Conservation (phyloP, 306 rosid genomes). For the Sicyos edulis region DNA sequence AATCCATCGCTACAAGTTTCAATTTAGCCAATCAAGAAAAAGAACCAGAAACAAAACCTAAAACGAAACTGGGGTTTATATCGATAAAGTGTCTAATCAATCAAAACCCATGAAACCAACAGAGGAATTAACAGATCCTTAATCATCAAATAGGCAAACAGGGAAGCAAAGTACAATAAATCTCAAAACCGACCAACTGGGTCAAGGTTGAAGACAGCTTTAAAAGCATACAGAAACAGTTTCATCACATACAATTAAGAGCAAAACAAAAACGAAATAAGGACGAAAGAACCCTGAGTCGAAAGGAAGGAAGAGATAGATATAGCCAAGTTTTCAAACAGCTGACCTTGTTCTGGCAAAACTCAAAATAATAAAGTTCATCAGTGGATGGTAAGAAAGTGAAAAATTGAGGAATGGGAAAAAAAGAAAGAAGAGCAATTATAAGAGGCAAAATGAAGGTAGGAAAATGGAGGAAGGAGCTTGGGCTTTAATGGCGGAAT, state of each 20-base stretch:
- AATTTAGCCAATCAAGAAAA: slow-evolving; percentile 20
- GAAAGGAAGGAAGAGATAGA: slow-evolving; percentile 8
- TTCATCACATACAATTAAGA: slow-evolving; percentile 1
- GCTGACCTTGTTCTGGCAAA: slow-evolving; percentile 21
- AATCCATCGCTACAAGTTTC: slow-evolving; percentile 32
- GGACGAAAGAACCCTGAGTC: slow-evolving; percentile 11
- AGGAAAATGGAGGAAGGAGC: slow-evolving; percentile 7
- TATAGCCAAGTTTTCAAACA: background rate
- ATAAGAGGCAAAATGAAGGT: background rate
- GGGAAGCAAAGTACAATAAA: slow-evolving; percentile 20
- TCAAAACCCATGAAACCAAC: slow-evolving; percentile 22
- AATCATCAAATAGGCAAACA: slow-evolving; percentile 21
- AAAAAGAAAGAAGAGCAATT: background rate
- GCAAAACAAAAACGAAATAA: background rate
- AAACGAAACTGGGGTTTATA: slow-evolving; percentile 20
- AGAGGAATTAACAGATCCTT: slow-evolving; percentile 1
- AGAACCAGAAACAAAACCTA: slow-evolving; percentile 1
- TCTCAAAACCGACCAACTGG: slow-evolving; percentile 23
- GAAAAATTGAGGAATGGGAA: background rate
- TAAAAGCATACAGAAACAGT: slow-evolving; percentile 23
- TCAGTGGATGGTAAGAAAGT: background rate
- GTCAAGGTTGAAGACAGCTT: slow-evolving; percentile 32
- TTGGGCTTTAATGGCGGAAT: slow-evolving; percentile 14
- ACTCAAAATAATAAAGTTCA: background rate
- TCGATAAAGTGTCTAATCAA: slow-evolving; percentile 12